phyloP scores from a whole-genome alignment of 306 rosid species.

The Gleditsia sinensis region DNA sequence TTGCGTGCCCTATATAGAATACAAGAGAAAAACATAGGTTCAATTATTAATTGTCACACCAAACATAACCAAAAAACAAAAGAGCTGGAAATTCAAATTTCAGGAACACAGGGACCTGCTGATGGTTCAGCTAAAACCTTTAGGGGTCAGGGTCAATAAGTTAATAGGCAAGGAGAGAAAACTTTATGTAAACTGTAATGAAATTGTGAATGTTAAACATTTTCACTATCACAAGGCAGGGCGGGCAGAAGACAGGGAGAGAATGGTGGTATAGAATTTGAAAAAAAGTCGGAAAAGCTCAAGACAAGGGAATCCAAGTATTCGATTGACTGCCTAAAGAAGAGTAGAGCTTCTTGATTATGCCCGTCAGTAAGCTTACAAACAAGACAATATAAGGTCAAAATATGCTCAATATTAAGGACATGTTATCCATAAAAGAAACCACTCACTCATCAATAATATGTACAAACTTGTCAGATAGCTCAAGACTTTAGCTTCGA shows the following conservation, averaged over 20 bases:
- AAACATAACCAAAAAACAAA: constrained; percentile 1
- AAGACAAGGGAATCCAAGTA: not conserved
- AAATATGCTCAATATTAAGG: not conserved
- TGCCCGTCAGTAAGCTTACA: not conserved
- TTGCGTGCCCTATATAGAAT: constrained; percentile 49
- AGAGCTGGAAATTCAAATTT: not conserved
- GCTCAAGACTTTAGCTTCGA: not conserved
- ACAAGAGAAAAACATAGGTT: constrained; percentile 13
- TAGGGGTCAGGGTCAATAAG: not conserved
- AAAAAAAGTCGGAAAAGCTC: not conserved
- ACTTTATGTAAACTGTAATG: not conserved
- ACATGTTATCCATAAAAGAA: not conserved
- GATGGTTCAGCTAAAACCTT: not conserved
- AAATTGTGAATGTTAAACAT: not conserved
- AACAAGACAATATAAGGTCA: not conserved
- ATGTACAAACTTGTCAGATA: too few relatives aligned
- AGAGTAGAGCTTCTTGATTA: not conserved
- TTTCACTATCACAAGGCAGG: not conserved
- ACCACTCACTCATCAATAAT: not conserved
- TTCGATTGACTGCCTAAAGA: not conserved
- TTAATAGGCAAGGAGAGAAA: not conserved
- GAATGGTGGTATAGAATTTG: not conserved
- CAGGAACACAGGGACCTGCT: not conserved
- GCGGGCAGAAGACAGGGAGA: not conserved
- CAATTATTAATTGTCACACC: constrained; percentile 7